These are phyloP conservation scores for Lactarius hatsudake DNA, from an alignment of 768 basidiomycete genomes.

Conservation along the genomic window DNA sequence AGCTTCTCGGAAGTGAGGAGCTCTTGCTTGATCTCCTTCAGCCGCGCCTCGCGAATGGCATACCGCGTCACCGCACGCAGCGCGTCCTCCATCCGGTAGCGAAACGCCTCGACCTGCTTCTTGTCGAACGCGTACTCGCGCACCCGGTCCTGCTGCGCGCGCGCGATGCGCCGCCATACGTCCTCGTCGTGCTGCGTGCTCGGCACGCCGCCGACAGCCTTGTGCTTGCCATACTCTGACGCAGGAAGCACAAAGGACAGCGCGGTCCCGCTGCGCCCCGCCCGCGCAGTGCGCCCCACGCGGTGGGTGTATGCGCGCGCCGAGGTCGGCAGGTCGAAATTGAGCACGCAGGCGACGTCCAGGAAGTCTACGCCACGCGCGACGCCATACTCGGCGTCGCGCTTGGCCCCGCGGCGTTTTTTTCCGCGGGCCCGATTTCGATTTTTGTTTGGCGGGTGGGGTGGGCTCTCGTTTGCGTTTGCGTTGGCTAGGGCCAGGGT, in stretches of 20 bases:
- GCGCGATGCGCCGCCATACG: conserved; percentile 74
- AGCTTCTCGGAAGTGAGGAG: conserved; percentile 94
- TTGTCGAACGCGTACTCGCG: conserved; percentile 94
- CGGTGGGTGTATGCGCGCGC: conserved; percentile 91
- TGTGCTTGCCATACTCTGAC: conserved; percentile 69
- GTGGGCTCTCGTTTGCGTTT: conserved; percentile 59
- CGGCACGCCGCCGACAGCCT: conserved; percentile 64
- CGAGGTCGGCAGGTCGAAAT: conserved; percentile 94
- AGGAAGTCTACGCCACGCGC: conserved; percentile 96
- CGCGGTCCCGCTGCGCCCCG: conserved; percentile 89
- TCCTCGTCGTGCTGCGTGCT: conserved; percentile 73
- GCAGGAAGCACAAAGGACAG: conserved; percentile 81
- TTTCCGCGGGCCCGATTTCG: conserved; percentile 38
- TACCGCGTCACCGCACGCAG: conserved; percentile 83
- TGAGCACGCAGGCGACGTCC: conserved; percentile 94
- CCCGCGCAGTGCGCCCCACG: conserved; percentile 94
- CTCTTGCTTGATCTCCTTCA: conserved; percentile 92
- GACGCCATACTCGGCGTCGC: conserved; percentile 85
- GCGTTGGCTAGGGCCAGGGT: conserved; percentile 7
- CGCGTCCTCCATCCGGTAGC: conserved; percentile 98
- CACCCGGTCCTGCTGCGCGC: conserved; percentile 64
- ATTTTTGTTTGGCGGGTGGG: conserved; percentile 35
- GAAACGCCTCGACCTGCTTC: conserved; percentile 95
- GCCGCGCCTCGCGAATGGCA: conserved; percentile 83
- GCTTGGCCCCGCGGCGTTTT: conserved; percentile 51